phyloP scores from a whole-genome alignment of 1,284 basidiomycete species.

The Cystobasidium sp. region DNA sequence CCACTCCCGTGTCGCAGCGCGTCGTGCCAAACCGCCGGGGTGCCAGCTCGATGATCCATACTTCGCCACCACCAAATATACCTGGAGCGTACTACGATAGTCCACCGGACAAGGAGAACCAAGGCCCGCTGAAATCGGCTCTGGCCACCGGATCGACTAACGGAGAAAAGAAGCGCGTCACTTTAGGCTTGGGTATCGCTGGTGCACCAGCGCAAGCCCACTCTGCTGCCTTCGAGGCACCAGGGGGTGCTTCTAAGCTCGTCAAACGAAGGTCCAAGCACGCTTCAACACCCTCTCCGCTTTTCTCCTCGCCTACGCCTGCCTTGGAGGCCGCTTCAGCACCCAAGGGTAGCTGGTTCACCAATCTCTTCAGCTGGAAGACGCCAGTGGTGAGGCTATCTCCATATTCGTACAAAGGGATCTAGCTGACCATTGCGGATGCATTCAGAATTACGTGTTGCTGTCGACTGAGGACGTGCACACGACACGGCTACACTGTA shows the following conservation, averaged over 20 bases:
- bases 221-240: slow-evolving; percentile 27
- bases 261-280: slow-evolving; percentile 29
- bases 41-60: slow-evolving; percentile 38
- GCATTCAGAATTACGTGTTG: slow-evolving; percentile 66
- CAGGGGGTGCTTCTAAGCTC: slow-evolving; percentile 30
- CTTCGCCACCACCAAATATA: slow-evolving; percentile 30
- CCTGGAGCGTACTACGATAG: slow-evolving; percentile 33
- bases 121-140: slow-evolving; percentile 1
- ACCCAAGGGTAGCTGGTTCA: slow-evolving; percentile 79
- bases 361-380: slow-evolving; percentile 84
- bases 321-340: slow-evolving; percentile 41
- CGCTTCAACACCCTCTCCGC: slow-evolving; percentile 27
- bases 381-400: slow-evolving; percentile 53
- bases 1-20: slow-evolving; percentile 14
- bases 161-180: slow-evolving; percentile 47
- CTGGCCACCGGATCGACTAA: slow-evolving; percentile 9
- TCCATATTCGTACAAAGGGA: not conserved
- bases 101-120: slow-evolving; percentile 51
- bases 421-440: not conserved
- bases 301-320: slow-evolving; percentile 45
- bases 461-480: slow-evolving; percentile 69
- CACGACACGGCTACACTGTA: slow-evolving; percentile 68
- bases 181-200: slow-evolving; percentile 43
- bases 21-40: slow-evolving; percentile 23
- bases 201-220: slow-evolving; percentile 24